Base-by-base conservation (phyloP, 768 basidiomycete species). In the Chalciporus piperatus region DNA sequence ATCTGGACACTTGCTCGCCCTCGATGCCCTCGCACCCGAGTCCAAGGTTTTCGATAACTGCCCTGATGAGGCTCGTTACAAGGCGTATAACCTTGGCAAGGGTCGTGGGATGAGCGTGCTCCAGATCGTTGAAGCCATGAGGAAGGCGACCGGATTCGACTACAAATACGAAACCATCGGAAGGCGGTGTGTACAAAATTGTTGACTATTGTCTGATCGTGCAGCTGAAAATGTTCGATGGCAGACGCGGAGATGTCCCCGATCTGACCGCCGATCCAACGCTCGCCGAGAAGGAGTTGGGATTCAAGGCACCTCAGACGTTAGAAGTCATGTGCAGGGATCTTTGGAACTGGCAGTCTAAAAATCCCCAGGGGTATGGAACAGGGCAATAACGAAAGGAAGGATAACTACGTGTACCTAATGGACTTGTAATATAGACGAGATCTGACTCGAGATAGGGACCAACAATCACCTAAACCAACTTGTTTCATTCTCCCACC, bases 321-420 rank as follows among this genome's bases (percentile, higher is more conserved):
- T 78, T 99, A 41, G 87, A 93, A 56, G 85, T 85, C 50, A 98
- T 98, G 92, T 98, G 97, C 71, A 76, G 82, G 50, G 97, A 99
- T 71, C 75, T 97, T 60, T 98, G 97, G 97, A 95, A 95, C 73
- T 99, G 95, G 92, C 96, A 98, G 75, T 84, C 83, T n/a, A 90
- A 84, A 69, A 91, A 97, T 62, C 91, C 89, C 7, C 65, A 80
- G 27, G 94, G 94, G 3, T 97, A 90, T 56, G 50, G 8, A 22
- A 71, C 70, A 45, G 49, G 61, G 60, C 61, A 55, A 37, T 64
- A 51, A 67, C 41, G 38, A n/a, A 42, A 16, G 4, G 40, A 17
- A 3, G 27, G 39, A 40, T 49, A 49, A 47, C 54, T 64, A 64
- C 40, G 38, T 22, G 27, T 53, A 58, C 55, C 57, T 66, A 64